Conservation (phyloP, 441 rosid species). For the Syzygium malaccense region DNA sequence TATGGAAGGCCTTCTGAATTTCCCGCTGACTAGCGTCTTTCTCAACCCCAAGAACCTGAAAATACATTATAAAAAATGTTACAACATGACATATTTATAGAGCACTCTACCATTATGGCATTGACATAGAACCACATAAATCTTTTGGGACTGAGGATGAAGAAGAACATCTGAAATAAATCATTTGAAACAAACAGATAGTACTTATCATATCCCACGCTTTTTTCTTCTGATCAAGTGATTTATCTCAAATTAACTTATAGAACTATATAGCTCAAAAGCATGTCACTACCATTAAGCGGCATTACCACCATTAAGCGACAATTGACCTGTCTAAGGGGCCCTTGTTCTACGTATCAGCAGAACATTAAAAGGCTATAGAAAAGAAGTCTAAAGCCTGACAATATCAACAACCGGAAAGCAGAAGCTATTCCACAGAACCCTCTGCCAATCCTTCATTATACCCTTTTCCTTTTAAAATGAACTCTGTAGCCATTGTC, state of each 20-base stretch:
- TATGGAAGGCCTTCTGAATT: constrained; percentile 97
- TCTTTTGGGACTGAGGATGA: neutral
- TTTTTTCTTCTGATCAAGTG: neutral
- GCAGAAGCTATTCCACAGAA: neutral
- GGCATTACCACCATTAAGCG: neutral
- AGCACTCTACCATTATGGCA: neutral
- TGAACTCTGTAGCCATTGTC: neutral
- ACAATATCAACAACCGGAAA: neutral
- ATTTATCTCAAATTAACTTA: neutral
- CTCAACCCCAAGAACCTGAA: constrained; percentile 84
- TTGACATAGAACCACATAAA: neutral
- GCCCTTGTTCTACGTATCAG: neutral
- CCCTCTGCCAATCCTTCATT: neutral
- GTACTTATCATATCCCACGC: neutral
- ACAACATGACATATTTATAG: neutral
- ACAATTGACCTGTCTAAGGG: neutral
- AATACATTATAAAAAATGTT: neutral
- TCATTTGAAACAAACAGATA: neutral
- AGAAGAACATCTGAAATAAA: neutral
- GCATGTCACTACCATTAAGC: neutral
- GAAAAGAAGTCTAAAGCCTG: neutral
- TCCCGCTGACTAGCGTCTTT: constrained; percentile 74
- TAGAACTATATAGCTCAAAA: neutral
- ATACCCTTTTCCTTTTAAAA: neutral
- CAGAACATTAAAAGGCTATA: neutral